Percentiles rank a stretch among this genome's conserved stretches.
Evolutionary conservation across 2,329 filamentous ascomycete genomes (phyloP).

Genomic region (Xenosphaeropsis pyriputrescens): DNA sequence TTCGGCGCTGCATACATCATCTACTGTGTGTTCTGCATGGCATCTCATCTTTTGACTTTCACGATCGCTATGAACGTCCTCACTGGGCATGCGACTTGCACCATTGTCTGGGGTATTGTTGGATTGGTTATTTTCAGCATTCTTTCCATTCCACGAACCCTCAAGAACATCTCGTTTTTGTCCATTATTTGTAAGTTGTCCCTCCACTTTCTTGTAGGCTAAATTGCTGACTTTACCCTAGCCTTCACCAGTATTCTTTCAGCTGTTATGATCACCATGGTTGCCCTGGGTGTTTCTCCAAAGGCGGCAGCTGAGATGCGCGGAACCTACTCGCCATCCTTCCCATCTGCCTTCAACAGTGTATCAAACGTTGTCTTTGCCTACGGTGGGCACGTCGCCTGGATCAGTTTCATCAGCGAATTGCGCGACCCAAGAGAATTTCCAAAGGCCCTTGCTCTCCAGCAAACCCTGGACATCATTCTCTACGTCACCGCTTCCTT

Average conservation of each 20-base stretch:
- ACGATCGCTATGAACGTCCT: constrained; percentile 41
- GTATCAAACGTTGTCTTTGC: constrained; percentile 45
- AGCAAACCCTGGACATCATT: constrained; percentile 41
- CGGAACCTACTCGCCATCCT: constrained; percentile 20
- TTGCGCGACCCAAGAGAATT: constrained; percentile 40
- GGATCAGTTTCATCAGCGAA: constrained; percentile 44
- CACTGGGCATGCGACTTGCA: constrained; percentile 36
- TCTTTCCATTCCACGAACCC: constrained; percentile 35
- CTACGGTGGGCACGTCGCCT: constrained; percentile 43
- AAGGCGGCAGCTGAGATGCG: constrained; percentile 2
- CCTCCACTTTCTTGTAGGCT: not conserved
- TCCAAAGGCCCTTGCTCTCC: constrained; percentile 38
- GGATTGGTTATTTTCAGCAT: constrained; percentile 34
- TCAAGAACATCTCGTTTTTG: constrained; percentile 37
- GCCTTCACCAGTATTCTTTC: constrained; percentile 38
- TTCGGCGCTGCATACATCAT: constrained; percentile 33
- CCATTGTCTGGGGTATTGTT: constrained; percentile 35
- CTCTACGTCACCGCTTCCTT: constrained; percentile 50
- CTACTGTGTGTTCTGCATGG: constrained; percentile 46
- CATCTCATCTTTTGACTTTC: constrained; percentile 43
- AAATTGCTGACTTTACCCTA: constrained; percentile 8
- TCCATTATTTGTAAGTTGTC: constrained; percentile 30
- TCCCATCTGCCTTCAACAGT: constrained; percentile 29
- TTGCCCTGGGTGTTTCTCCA: constrained; percentile 29
- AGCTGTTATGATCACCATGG: constrained; percentile 40